Conservation (phyloP, 163 green algal species). For the Chlamydomonas reinhardtii region DNA sequence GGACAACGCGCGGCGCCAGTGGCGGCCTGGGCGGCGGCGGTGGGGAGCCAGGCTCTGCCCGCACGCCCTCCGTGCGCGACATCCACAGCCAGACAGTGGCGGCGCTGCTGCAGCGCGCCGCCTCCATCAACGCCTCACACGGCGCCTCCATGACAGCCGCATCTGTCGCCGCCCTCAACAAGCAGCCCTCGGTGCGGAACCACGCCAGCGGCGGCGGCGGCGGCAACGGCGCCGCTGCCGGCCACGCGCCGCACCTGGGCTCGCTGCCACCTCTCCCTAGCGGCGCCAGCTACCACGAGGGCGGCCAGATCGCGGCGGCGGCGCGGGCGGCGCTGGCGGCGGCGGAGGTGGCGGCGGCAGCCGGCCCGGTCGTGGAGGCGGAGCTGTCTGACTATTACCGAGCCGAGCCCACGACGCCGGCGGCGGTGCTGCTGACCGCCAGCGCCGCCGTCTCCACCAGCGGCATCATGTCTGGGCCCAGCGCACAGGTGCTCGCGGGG, state of each 20-base stretch:
- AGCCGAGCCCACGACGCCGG: neutral
- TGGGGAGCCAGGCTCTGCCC: neutral
- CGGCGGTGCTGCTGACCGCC: no score
- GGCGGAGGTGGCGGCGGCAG: no score
- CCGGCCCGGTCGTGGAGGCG: neutral
- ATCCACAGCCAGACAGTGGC: neutral
- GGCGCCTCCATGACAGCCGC: neutral
- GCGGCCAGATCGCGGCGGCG: no score
- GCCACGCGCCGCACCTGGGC: neutral
- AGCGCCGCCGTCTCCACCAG: neutral
- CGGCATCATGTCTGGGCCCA: no score
- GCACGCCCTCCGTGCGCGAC: neutral
- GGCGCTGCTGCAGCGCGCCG: neutral
- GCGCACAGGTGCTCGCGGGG: neutral
- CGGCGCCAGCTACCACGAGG: no score
- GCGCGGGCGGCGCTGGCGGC: no score
- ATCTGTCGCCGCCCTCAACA: neutral
- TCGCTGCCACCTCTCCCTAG: no score
- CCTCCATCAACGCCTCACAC: neutral
- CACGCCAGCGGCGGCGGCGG: neutral
- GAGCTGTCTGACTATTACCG: neutral
- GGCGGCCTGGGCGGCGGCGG: neutral
- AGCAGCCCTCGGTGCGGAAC: neutral
- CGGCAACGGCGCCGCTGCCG: neutral
- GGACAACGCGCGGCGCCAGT: neutral